Evolutionary conservation across 192 early-diverging fungal species (phyloP).

Genomic region (Chytriomyces sp.): DNA sequence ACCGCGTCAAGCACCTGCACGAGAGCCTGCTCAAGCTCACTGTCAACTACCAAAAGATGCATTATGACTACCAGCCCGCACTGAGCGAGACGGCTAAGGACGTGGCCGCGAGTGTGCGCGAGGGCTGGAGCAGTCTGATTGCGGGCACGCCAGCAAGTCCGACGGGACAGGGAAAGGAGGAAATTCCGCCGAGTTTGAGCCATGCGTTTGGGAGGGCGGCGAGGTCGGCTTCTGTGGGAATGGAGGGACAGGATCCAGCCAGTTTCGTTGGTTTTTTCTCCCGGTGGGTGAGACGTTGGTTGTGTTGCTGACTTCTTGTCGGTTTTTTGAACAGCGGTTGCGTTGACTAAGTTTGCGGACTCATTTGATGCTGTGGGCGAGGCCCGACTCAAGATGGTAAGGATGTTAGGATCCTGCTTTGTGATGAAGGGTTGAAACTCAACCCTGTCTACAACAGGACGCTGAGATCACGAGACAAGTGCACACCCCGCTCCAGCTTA

Average conservation of each 20-base stretch:
- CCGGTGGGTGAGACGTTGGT: conserved; percentile 1
- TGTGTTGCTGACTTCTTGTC: neutral
- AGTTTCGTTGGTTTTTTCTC: conserved; percentile 34
- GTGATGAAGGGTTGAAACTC: too few relatives aligned
- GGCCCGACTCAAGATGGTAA: conserved; percentile 59
- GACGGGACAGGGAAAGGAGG: conserved; percentile 35
- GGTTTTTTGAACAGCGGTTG: conserved; percentile 55
- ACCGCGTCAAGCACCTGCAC: conserved; percentile 71
- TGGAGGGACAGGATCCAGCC: conserved; percentile 82
- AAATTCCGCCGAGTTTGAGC: conserved; percentile 51
- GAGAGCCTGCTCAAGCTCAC: conserved; percentile 72
- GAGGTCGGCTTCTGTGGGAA: conserved; percentile 61
- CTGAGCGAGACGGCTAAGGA: conserved; percentile 72
- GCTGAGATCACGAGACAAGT: conserved; percentile 71
- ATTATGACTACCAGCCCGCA: conserved; percentile 76
- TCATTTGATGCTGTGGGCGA: conserved; percentile 86
- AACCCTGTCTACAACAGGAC: conserved; percentile 58
- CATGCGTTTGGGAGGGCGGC: conserved; percentile 79
- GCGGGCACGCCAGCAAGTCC: conserved; percentile 25
- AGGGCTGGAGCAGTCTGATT: conserved; percentile 45
- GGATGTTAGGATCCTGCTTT: too few relatives aligned
- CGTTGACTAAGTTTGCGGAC: conserved; percentile 82
- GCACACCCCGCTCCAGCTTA: conserved; percentile 71
- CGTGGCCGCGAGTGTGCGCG: conserved; percentile 68
- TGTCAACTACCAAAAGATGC: conserved; percentile 70